Evolutionary conservation across 768 basidiomycete species (phyloP), one percentile per base, ranked within the genome.

Genomic region (Termitomyces sp.): DNA sequence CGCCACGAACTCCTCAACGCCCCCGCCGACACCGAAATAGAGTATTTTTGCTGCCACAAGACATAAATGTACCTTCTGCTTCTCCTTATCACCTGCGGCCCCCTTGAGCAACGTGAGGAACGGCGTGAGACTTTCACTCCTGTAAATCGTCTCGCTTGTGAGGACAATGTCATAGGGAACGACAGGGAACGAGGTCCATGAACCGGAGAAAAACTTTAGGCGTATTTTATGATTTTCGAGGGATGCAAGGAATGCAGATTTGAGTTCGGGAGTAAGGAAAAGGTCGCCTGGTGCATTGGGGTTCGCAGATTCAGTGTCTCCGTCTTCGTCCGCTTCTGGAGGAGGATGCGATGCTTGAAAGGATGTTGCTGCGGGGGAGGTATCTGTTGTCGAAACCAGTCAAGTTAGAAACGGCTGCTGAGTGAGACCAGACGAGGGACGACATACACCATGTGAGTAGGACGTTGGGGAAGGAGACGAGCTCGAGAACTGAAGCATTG

Each of bases 21-120:
- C 92, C 0, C 96, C 95, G 1, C 94, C 95, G 4, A 98, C 93
- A 7, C 96, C 96, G 69, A 98, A 98, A 68, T 98, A 98, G 20
- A 98, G 71, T 14, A 93, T 80, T 70, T 98, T 98, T 1, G 90
- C 92, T 2, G 94, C 94, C 3, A 97, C 88, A 9, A 97, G 81
- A 63, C 88, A 92, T 6, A 77, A 46, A 61, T 68, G 71, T 37
- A 9, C 46, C 27, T 26, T 61, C 49, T 53, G 56, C 29, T 57
- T 56, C 27, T 59, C 42, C 46, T 53, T 58, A 27, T 56, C 57
- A 13, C 80, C 76, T 0, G 66, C 57, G 24, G 52, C 55, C 14
- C 46, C 48, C 51, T 72, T 71, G 68, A 91, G 65, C 20, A 88
- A 68, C 36, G 71, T 63, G 22, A 90, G 69, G 42, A 99, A 74